phyloP scores from a whole-genome alignment of 73 alveolate genomes.

The Tetrahymena malaccensis region DNA sequence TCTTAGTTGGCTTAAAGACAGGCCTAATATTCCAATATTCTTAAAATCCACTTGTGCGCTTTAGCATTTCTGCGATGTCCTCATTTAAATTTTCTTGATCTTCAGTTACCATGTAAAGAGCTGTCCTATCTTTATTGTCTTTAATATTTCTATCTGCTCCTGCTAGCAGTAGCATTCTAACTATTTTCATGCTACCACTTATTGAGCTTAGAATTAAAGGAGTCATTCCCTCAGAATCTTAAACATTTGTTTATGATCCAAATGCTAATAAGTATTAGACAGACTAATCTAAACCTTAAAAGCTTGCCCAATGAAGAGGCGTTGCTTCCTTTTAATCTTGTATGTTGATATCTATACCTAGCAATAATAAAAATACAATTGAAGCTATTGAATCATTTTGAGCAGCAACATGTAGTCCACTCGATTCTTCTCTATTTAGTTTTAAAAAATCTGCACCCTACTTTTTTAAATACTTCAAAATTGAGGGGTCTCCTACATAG shows the following conservation, averaged over 20 bases:
- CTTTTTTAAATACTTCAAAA: background rate
- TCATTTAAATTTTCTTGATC: slow-evolving; percentile 27
- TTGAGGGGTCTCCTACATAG: background rate
- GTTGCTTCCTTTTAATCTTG: slow-evolving; percentile 69
- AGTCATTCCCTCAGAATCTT: slow-evolving; percentile 80
- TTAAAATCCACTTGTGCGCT: background rate
- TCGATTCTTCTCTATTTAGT: background rate
- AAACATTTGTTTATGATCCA: slow-evolving; percentile 55
- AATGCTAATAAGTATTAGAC: slow-evolving; percentile 42
- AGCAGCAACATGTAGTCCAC: background rate
- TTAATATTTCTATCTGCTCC: slow-evolving; percentile 68
- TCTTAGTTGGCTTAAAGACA: slow-evolving; percentile 12
- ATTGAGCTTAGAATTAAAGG: slow-evolving; percentile 84
- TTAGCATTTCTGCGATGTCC: slow-evolving; percentile 3
- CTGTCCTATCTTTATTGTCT: slow-evolving; percentile 60
- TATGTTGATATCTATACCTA: slow-evolving; percentile 48
- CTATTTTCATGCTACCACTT: slow-evolving; percentile 68
- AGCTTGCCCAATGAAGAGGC: slow-evolving; percentile 97
- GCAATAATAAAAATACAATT: slow-evolving; percentile 49
- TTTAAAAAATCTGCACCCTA: background rate
- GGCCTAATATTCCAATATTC: slow-evolving; percentile 25
- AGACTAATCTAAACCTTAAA: slow-evolving; percentile 65
- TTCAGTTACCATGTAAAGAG: slow-evolving; percentile 52
- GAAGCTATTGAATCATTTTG: slow-evolving; percentile 6
- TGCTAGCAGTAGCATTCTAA: slow-evolving; percentile 58